These are phyloP conservation scores for Penicillium tannophilum DNA, from an alignment of 495 filamentous ascomycete species.

Conservation along the genomic window DNA sequence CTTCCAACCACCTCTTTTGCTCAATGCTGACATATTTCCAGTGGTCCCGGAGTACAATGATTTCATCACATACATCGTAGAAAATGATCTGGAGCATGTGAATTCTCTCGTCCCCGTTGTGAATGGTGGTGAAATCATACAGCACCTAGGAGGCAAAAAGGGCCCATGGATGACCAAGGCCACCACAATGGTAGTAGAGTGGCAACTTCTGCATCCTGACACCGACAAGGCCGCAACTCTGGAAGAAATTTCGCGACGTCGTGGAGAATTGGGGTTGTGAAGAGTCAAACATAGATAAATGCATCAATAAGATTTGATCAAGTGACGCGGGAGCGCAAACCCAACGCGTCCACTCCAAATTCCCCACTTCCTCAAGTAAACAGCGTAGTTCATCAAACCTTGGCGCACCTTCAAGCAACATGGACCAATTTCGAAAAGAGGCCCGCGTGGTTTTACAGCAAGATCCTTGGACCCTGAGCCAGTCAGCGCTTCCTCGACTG, in stretches of 20 bases:
- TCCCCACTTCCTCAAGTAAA: not conserved
- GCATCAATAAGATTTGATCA: conserved; percentile 8
- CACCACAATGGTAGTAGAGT: conserved; percentile 70
- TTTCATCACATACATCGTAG: conserved; percentile 48
- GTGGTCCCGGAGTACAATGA: conserved; percentile 46
- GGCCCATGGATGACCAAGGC: conserved; percentile 82
- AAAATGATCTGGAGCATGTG: conserved; percentile 44
- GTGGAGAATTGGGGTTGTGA: conserved; percentile 57
- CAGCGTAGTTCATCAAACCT: not conserved
- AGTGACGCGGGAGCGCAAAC: conserved; percentile 14
- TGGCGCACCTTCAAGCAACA: conserved; percentile 5
- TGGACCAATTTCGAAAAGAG: conserved; percentile 40
- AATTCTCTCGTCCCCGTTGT: conserved; percentile 59
- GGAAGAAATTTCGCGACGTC: conserved; percentile 59
- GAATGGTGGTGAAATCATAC: conserved; percentile 65
- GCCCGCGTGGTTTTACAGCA: conserved; percentile 30
- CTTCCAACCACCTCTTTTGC: not conserved
- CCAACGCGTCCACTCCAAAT: not conserved
- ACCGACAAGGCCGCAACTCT: conserved; percentile 62
- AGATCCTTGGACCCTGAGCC: conserved; percentile 1
- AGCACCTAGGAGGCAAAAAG: conserved; percentile 59
- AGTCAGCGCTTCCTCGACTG: conserved; percentile 11
- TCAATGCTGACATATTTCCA: conserved; percentile 19
- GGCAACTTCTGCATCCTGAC: conserved; percentile 82
- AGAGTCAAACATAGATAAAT: not conserved